Evolutionary conservation across 2,329 filamentous ascomycete species (phyloP).

Genomic region (Fonsecaea pedrosoi): DNA sequence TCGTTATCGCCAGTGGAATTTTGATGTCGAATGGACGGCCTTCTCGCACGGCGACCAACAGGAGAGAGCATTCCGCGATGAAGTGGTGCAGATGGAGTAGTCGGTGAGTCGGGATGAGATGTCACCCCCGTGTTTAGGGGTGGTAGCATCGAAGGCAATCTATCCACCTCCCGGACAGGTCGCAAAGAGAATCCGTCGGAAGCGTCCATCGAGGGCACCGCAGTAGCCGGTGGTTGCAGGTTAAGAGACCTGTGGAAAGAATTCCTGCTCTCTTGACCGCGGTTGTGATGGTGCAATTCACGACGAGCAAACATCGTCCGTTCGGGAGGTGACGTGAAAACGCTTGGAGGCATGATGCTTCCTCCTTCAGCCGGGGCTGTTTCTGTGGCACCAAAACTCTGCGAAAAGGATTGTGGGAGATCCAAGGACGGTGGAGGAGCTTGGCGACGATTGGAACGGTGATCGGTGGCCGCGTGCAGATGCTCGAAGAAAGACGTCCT

Average conservation of each 20-base stretch:
- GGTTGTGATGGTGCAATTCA: slow-evolving; percentile 54
- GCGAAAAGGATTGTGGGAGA: slow-evolving; percentile 67
- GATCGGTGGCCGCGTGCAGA: slow-evolving; percentile 61
- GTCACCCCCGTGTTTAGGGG: slow-evolving; percentile 71
- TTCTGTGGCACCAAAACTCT: slow-evolving; percentile 49
- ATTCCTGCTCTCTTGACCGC: slow-evolving; percentile 51
- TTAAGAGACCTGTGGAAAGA: slow-evolving; percentile 60
- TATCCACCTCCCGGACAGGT: slow-evolving; percentile 80
- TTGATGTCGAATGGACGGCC: slow-evolving; percentile 88
- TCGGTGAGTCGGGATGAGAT: slow-evolving; percentile 92
- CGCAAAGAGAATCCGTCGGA: slow-evolving; percentile 75
- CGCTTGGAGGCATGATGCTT: slow-evolving; percentile 67
- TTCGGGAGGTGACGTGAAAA: slow-evolving; percentile 74
- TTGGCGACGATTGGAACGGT: slow-evolving; percentile 73
- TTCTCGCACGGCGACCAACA: slow-evolving; percentile 66
- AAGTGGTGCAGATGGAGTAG: slow-evolving; percentile 76
- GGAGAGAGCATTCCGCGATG: slow-evolving; percentile 62
- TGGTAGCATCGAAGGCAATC: slow-evolving; percentile 80
- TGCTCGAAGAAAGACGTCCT: slow-evolving; percentile 53
- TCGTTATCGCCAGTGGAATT: slow-evolving; percentile 86
- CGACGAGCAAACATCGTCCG: slow-evolving; percentile 68
- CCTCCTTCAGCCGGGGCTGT: slow-evolving; percentile 62
- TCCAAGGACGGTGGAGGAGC: slow-evolving; percentile 84
- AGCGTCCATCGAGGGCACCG: slow-evolving; percentile 71
- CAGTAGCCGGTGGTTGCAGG: slow-evolving; percentile 71